phyloP scores from a whole-genome alignment of 257 asterid genomes.

The Solanum ahanhuiri region DNA sequence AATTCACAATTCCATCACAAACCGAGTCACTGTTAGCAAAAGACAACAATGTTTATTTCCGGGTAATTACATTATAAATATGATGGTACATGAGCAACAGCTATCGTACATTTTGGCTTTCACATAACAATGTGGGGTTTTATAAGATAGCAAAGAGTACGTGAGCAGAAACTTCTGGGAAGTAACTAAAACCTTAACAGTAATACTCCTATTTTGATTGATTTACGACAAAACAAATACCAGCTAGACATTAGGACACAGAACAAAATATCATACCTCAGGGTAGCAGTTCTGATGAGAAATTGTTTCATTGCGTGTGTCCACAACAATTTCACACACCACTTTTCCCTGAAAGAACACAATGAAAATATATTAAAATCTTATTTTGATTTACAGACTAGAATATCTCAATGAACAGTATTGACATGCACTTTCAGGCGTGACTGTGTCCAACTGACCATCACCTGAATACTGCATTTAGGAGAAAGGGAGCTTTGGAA shows the following conservation, averaged over 20 bases:
- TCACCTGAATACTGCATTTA: neutral
- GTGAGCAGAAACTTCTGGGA: conserved; percentile 1
- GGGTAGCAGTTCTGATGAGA: conserved; percentile 37
- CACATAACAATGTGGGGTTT: neutral
- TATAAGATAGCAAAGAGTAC: neutral
- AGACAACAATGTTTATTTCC: neutral
- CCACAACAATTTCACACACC: conserved; percentile 29
- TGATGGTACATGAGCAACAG: neutral
- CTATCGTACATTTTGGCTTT: neutral
- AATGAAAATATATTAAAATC: neutral
- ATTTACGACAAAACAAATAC: neutral
- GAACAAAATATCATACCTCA: conserved; percentile 14
- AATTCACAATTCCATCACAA: neutral
- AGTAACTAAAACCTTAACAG: neutral
- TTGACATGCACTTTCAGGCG: neutral
- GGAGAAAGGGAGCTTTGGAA: neutral
- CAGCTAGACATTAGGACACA: neutral
- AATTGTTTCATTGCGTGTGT: conserved; percentile 22
- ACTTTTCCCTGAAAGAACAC: conserved; percentile 23
- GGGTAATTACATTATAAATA: neutral
- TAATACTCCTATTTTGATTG: neutral
- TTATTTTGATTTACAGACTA: neutral
- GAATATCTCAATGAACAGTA: neutral
- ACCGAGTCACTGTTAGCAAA: neutral
- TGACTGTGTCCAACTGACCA: neutral